These are phyloP conservation scores for Fraxinus pennsylvanica DNA, from an alignment of 257 asterid genomes.

Conservation along the genomic window DNA sequence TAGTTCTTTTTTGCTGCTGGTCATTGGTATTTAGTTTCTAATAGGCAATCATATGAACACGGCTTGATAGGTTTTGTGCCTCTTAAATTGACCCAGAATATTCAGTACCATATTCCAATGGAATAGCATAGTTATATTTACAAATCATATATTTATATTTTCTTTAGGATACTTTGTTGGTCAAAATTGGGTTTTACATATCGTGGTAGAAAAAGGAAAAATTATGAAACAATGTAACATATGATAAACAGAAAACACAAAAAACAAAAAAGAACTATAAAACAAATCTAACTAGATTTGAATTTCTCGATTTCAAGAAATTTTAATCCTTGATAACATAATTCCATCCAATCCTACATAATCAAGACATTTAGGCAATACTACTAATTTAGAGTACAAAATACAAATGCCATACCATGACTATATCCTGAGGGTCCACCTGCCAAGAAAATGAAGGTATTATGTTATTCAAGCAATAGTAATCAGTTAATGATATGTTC, in stretches of 20 bases:
- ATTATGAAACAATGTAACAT: neutral
- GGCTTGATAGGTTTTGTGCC: neutral
- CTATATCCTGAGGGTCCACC: slow-evolving; percentile 24
- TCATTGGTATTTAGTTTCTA: neutral
- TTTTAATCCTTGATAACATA: neutral
- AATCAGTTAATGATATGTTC: neutral
- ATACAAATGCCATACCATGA: slow-evolving; percentile 15
- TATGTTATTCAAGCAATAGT: neutral
- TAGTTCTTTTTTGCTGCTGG: neutral
- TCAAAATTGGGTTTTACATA: neutral
- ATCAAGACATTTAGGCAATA: neutral
- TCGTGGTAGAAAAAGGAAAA: neutral
- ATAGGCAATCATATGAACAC: neutral
- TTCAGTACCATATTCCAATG: neutral
- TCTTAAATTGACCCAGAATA: neutral
- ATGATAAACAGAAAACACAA: neutral
- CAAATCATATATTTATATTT: neutral
- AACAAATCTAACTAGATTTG: neutral
- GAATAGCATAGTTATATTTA: neutral
- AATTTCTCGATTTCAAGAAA: neutral
- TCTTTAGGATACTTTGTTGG: neutral
- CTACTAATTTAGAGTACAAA: neutral
- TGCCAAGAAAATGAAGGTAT: slow-evolving; percentile 2
- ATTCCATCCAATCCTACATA: neutral
- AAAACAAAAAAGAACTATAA: neutral